These are phyloP conservation scores for Aeschynomene evenia DNA, from an alignment of 306 rosid species.

Conservation along the genomic window DNA sequence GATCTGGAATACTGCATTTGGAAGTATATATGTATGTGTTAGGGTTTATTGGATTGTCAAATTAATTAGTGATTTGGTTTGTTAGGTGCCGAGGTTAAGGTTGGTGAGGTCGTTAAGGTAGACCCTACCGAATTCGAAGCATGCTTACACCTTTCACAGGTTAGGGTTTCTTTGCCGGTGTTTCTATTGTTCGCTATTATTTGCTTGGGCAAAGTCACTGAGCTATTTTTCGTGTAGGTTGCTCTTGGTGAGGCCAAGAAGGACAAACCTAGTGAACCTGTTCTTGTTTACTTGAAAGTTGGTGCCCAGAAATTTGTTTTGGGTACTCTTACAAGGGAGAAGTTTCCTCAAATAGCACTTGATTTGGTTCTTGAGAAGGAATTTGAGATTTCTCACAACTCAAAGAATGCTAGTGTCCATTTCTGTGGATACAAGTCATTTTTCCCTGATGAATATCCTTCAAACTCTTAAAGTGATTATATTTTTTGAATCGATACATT, in stretches of 20 bases:
- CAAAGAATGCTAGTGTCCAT: conserved; percentile 61
- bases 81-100: conserved; percentile 86
- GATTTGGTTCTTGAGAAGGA: conserved; percentile 80
- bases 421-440: conserved; percentile 66
- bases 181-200: neutral
- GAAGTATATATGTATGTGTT: neutral
- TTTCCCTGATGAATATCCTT: conserved; percentile 65
- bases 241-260: conserved; percentile 72
- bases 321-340: conserved; percentile 61
- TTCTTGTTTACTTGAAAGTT: conserved; percentile 45
- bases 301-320: conserved; percentile 67
- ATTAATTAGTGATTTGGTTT: neutral
- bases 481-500: neutral
- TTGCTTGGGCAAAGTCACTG: neutral
- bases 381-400: conserved; percentile 80
- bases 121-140: conserved; percentile 34
- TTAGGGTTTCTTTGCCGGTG: conserved; percentile 11
- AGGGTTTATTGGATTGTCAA: neutral
- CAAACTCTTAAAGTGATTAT: neutral
- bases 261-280: conserved; percentile 51
- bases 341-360: conserved; percentile 65
- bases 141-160: conserved; percentile 85
- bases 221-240: conserved; percentile 42
- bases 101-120: conserved; percentile 60
- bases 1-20: neutral